A percentile compares a stretch with the other conserved stretches of the same genome.
Evolutionary conservation across 2,329 filamentous ascomycete species (phyloP).

Genomic region (Trichothecium roseum): DNA sequence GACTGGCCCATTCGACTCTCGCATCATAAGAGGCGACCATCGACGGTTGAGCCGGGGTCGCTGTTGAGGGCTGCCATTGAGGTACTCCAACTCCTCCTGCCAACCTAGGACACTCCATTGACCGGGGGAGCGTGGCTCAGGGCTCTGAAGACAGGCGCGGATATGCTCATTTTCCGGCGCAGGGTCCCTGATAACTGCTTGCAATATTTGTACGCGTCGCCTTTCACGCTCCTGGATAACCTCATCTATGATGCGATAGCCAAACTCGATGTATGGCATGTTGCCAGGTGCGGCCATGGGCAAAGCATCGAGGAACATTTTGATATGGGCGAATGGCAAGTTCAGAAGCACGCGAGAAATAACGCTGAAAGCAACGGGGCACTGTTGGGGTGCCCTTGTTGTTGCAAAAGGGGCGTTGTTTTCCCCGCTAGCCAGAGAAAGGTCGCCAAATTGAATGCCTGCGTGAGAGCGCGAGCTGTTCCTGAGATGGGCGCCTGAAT

Average conservation of each 20-base stretch:
- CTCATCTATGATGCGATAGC: constrained; percentile 36
- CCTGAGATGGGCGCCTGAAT: constrained; percentile 22
- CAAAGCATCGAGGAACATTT: constrained; percentile 46
- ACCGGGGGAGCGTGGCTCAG: constrained; percentile 18
- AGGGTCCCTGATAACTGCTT: constrained; percentile 25
- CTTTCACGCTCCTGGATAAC: constrained; percentile 48
- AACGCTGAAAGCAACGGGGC: constrained; percentile 26
- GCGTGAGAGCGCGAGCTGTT: constrained; percentile 27
- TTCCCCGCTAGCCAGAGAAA: constrained; percentile 27
- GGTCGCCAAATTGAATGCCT: constrained; percentile 61
- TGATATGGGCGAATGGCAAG: constrained; percentile 56
- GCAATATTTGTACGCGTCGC: constrained; percentile 36
- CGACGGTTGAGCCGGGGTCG: background rate
- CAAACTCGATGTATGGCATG: constrained; percentile 18
- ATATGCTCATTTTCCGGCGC: constrained; percentile 25
- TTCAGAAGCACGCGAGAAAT: constrained; percentile 61
- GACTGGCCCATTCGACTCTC: background rate
- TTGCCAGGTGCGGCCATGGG: too few species aligned
- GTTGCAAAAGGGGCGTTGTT: constrained; percentile 7
- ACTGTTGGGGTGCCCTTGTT: constrained; percentile 9
- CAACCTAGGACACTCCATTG: constrained; percentile 29
- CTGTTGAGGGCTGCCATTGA: background rate
- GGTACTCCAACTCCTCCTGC: constrained; percentile 17
- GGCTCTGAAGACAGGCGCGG: constrained; percentile 23
- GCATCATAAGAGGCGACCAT: background rate